Conservation (phyloP, 2,329 filamentous ascomycete genomes). For the Aspergillus texensis region DNA sequence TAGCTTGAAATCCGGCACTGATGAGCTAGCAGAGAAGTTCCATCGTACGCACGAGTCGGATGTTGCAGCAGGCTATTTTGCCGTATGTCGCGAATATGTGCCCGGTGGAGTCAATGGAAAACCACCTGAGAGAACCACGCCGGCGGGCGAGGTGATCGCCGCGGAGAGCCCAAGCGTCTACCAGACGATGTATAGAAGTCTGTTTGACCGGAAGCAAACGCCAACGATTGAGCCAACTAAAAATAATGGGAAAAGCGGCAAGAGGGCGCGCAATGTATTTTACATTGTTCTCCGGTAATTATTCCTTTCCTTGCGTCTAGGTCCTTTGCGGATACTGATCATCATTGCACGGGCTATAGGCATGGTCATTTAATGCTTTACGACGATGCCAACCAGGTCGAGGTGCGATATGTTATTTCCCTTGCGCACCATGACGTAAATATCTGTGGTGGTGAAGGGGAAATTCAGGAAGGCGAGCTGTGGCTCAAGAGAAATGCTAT, state of each 20-base stretch:
- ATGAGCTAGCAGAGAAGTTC: constrained; percentile 62
- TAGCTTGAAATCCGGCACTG: constrained; percentile 64
- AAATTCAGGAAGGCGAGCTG: constrained; percentile 85
- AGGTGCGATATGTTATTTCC: constrained; percentile 94
- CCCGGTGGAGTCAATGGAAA: constrained; percentile 91
- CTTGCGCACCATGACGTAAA: constrained; percentile 81
- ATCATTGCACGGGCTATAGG: constrained; percentile 46
- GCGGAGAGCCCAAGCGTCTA: constrained; percentile 91
- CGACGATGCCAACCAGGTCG: constrained; percentile 90
- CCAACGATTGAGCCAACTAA: constrained; percentile 58
- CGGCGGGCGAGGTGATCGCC: constrained; percentile 75
- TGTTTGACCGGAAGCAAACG: constrained; percentile 79
- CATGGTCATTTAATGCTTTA: constrained; percentile 97
- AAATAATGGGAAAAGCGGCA: constrained; percentile 51
- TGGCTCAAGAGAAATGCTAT: constrained; percentile 95
- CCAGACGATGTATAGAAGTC: constrained; percentile 95
- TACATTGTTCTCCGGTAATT: constrained; percentile 83
- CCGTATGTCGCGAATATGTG: constrained; percentile 90
- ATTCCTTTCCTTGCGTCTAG: neutral
- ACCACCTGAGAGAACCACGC: constrained; percentile 82
- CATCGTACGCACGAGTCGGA: constrained; percentile 69
- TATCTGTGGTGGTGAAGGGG: constrained; percentile 77
- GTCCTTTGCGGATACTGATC: constrained; percentile 19
- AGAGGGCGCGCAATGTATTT: constrained; percentile 81
- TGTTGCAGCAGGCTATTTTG: constrained; percentile 88